Percentiles rank a stretch among this genome's conserved stretches.
Evolutionary conservation across 208 protist species (phyloP).

Genomic region (Crithidia thermophila): DNA sequence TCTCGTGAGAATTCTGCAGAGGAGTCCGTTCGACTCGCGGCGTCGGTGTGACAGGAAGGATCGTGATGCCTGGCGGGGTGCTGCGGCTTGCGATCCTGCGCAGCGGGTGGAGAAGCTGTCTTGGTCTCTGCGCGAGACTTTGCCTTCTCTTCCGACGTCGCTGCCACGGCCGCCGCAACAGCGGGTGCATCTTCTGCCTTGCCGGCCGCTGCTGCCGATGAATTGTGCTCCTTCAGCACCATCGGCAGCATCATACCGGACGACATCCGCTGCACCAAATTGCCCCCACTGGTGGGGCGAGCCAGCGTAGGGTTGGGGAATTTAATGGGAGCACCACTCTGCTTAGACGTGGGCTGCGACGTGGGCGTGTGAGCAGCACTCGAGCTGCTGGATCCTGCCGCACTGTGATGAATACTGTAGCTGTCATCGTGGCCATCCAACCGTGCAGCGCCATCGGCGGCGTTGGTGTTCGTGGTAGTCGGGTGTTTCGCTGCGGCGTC

Average conservation of each 20-base stretch:
- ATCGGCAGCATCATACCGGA: slow-evolving; percentile 12
- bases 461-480: neutral
- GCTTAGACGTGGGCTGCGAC: no score
- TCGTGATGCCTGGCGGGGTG: neutral
- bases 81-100: no score
- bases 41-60: neutral
- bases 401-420: no score
- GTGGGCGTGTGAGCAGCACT: no score
- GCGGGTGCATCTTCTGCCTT: neutral
- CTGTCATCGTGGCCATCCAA: no score
- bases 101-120: no score
- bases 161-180: neutral
- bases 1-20: neutral
- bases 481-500: neutral
- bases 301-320: neutral
- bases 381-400: no score
- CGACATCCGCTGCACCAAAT: neutral
- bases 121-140: no score
- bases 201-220: neutral
- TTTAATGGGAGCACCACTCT: no score
- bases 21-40: no score
- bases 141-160: neutral
- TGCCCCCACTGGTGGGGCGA: neutral
- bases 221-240: slow-evolving; percentile 10
- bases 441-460: no score